Percentiles rank a stretch among this genome's conserved stretches.
These are phyloP conservation scores for Tolypocladium tropicale DNA, from an alignment of 2,329 filamentous ascomycete species.

Conservation along the genomic window DNA sequence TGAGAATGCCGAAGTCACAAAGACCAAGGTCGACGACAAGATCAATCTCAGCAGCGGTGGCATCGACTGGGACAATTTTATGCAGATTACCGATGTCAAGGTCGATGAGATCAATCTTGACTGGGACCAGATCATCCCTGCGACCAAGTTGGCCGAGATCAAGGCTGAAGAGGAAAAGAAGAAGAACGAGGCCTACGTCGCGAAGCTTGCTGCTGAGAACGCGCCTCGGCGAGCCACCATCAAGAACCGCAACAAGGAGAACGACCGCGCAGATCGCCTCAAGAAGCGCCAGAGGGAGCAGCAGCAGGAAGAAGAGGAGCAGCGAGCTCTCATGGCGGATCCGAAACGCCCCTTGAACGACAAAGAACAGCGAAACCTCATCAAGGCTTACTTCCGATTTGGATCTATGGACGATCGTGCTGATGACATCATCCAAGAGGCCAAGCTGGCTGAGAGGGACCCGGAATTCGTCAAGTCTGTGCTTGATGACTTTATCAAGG, in stretches of 20 bases:
- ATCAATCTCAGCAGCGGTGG: slow-evolving; percentile 85
- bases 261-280: slow-evolving; percentile 54
- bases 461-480: slow-evolving; percentile 66
- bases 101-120: slow-evolving; percentile 71
- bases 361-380: slow-evolving; percentile 86
- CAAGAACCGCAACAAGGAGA: slow-evolving; percentile 45
- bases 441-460: slow-evolving; percentile 75
- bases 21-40: slow-evolving; percentile 89
- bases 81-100: slow-evolving; percentile 97
- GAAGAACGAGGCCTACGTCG: slow-evolving; percentile 73
- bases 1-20: slow-evolving; percentile 92
- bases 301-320: slow-evolving; percentile 61
- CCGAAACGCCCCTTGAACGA: slow-evolving; percentile 84
- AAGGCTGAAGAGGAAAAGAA: slow-evolving; percentile 82
- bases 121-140: slow-evolving; percentile 98
- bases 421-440: slow-evolving; percentile 80
- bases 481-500: slow-evolving; percentile 60
- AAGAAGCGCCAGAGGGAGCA: slow-evolving; percentile 58
- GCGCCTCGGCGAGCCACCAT: slow-evolving; percentile 66
- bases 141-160: slow-evolving; percentile 80
- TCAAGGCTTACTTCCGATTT: slow-evolving; percentile 82
- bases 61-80: slow-evolving; percentile 79
- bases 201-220: slow-evolving; percentile 73
- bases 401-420: slow-evolving; percentile 82
- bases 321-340: slow-evolving; percentile 64